Evolutionary conservation across 495 filamentous ascomycete species (phyloP).

Genomic region (Penicillium samsonianum): DNA sequence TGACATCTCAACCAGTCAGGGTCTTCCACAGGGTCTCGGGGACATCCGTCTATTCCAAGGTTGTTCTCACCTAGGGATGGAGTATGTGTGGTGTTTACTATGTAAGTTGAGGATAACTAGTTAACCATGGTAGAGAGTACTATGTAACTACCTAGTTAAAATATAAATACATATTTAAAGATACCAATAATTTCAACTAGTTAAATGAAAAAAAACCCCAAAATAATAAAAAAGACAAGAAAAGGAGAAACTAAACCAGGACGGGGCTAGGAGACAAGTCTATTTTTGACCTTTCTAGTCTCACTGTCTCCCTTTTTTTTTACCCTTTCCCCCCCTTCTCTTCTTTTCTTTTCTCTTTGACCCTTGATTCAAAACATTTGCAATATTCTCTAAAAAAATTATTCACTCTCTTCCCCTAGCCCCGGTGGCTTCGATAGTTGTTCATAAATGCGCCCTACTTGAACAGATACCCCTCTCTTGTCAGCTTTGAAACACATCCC

Average conservation of each 20-base stretch:
- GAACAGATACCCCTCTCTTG: conserved; percentile 11
- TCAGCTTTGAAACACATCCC: conserved; percentile 15
- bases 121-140: too few species aligned
- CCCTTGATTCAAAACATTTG: conserved; percentile 9
- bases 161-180: too few species aligned
- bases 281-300: conserved; percentile 31
- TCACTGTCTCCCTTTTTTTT: conserved; percentile 17
- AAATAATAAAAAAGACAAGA: not conserved
- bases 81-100: not conserved
- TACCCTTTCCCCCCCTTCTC: conserved; percentile 13
- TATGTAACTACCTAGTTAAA: too few species aligned
- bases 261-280: conserved; percentile 23
- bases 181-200: not conserved
- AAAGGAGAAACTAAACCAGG: conserved; percentile 14
- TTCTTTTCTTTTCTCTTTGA: conserved; percentile 14
- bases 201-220: conserved; percentile 2
- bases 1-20: too few species aligned
- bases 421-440: conserved; percentile 9
- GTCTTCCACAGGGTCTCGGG: too few species aligned
- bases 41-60: not conserved
- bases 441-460: conserved; percentile 5
- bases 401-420: not conserved
- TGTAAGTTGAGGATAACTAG: too few species aligned
- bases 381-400: not conserved
- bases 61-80: not conserved